These are phyloP conservation scores for Gossypioides kirkii DNA, from an alignment of 345 rosid genomes.

Conservation along the genomic window DNA sequence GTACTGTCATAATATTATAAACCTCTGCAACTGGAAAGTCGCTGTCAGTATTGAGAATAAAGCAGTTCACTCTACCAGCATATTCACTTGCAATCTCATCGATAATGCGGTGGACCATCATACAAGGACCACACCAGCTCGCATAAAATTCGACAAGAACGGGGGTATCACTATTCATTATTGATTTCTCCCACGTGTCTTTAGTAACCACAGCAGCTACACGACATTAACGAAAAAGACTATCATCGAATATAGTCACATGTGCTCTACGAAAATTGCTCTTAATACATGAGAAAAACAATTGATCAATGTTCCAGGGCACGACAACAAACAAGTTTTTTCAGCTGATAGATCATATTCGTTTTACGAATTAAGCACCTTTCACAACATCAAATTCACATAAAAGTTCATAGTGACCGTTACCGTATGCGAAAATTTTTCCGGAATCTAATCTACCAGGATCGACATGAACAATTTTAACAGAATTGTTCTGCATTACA, in stretches of 20 bases:
- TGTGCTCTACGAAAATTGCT: background rate
- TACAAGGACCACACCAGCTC: slow-evolving; percentile 75
- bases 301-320: too few species aligned
- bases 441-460: background rate
- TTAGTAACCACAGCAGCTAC: slow-evolving; percentile 57
- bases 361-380: background rate
- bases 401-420: background rate
- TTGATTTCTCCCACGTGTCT: slow-evolving; percentile 56
- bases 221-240: slow-evolving; percentile 8
- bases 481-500: background rate
- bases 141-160: slow-evolving; percentile 87
- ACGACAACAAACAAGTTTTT: background rate
- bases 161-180: slow-evolving; percentile 59
- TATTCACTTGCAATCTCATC: slow-evolving; percentile 80
- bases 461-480: background rate
- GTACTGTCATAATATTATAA: slow-evolving; percentile 78
- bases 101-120: slow-evolving; percentile 58
- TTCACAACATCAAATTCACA: background rate
- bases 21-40: slow-evolving; percentile 64
- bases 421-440: background rate
- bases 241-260: background rate
- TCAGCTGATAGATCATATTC: background rate
- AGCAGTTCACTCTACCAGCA: slow-evolving; percentile 62
- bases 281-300: background rate
- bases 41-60: slow-evolving; percentile 64